Evolutionary conservation across 805 yeast genomes (phyloP).

Genomic region (Grigorovia transvaalensis): DNA sequence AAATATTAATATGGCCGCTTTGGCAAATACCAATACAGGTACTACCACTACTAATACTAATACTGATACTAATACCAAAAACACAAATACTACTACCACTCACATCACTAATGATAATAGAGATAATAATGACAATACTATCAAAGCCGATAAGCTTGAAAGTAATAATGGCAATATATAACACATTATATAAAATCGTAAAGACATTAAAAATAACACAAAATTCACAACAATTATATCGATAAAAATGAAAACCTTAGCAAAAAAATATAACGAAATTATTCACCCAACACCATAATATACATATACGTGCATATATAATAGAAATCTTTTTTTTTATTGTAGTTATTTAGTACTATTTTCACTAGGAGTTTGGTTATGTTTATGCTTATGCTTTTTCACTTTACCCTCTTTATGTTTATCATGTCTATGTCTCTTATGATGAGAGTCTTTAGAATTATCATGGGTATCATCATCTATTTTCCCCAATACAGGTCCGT

Average conservation of each 20-base stretch:
- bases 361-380: not conserved
- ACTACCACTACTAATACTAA: not conserved
- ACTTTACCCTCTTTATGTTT: constrained; percentile 1
- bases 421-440: constrained; percentile 2
- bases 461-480: constrained; percentile 7
- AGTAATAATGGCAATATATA: not conserved
- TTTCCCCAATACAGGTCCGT: constrained; percentile 30
- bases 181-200: not conserved
- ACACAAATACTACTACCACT: not conserved
- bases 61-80: not conserved
- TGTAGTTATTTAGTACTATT: not conserved
- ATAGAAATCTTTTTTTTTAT: too few relatives aligned
- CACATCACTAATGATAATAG: too few relatives aligned
- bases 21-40: too few relatives aligned
- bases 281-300: too few relatives aligned
- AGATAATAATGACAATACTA: not conserved
- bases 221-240: too few relatives aligned
- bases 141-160: not conserved
- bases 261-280: too few relatives aligned
- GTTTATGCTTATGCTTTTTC: not conserved
- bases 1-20: not conserved
- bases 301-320: too few relatives aligned
- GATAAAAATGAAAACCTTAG: too few relatives aligned
- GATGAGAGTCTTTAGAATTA: constrained; percentile 1
- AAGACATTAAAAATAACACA: not conserved